Conservation (phyloP, 495 filamentous ascomycete genomes). For the Geopyxis carbonaria region DNA sequence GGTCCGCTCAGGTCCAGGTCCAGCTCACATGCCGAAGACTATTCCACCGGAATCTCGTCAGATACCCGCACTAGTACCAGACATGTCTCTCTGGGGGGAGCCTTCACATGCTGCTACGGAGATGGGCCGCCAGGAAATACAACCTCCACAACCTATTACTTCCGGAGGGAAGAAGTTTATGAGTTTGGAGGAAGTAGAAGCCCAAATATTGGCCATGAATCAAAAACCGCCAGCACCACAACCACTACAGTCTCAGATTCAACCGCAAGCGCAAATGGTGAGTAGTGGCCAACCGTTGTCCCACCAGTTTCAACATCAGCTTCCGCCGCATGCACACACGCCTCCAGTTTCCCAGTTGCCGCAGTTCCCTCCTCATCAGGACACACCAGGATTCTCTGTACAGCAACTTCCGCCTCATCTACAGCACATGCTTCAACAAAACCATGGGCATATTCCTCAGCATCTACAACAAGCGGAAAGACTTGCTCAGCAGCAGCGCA, state of each 20-base stretch:
- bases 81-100: constrained; percentile 84
- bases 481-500: constrained; percentile 45
- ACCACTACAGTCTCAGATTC: constrained; percentile 13
- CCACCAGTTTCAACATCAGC: constrained; percentile 14
- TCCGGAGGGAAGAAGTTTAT: constrained; percentile 59
- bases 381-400: constrained; percentile 9
- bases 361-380: constrained; percentile 4
- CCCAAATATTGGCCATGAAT: constrained; percentile 61
- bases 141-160: constrained; percentile 7
- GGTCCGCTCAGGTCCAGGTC: not conserved
- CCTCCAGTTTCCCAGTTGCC: constrained; percentile 4
- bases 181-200: constrained; percentile 94
- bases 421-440: constrained; percentile 24
- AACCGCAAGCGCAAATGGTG: constrained; percentile 16
- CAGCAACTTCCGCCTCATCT: constrained; percentile 10
- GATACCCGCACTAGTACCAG: constrained; percentile 70
- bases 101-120: constrained; percentile 26
- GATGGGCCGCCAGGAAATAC: constrained; percentile 7
- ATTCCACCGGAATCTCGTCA: constrained; percentile 7
- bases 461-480: constrained; percentile 20
- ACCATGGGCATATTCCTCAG: constrained; percentile 25
- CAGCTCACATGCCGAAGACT: constrained; percentile 5
- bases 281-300: constrained; percentile 7
- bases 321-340: constrained; percentile 9
- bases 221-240: constrained; percentile 28